Evolutionary conservation across 176 grass and related monocot species (phyloP).

Genomic region (Thinopyrum elongatum): DNA sequence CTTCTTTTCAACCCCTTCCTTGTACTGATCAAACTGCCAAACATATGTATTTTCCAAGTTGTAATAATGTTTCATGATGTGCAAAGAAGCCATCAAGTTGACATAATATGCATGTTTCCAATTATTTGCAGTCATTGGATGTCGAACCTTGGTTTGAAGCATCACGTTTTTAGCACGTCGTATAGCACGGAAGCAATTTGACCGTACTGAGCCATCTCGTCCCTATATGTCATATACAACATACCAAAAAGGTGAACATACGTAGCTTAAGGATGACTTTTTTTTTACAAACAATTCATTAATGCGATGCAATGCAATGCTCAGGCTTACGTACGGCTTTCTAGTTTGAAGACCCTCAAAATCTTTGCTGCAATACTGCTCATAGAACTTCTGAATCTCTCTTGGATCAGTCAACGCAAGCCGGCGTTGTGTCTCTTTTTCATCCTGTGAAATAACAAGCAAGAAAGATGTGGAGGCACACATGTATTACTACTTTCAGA

Average conservation of each 20-base stretch:
- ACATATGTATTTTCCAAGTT: not conserved
- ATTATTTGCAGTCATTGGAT: not conserved
- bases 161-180: constrained; percentile 71
- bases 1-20: constrained; percentile 60
- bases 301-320: not conserved
- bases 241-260: no score
- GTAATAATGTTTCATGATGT: constrained; percentile 14
- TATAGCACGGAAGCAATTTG: constrained; percentile 77
- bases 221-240: constrained; percentile 48
- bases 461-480: no score
- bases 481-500: no score
- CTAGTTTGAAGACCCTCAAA: constrained; percentile 25
- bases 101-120: not conserved
- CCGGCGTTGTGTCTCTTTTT: constrained; percentile 33
- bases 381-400: constrained; percentile 79
- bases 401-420: constrained; percentile 53
- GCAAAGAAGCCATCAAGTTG: not conserved
- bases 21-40: constrained; percentile 52
- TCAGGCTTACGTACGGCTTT: constrained; percentile 67
- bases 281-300: not conserved
- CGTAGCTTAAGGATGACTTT: constrained; percentile 9
- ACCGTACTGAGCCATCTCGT: constrained; percentile 71
- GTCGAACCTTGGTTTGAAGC: constrained; percentile 49
- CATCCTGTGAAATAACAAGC: constrained; percentile 54
- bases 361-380: constrained; percentile 48